Evolutionary conservation across 2,329 filamentous ascomycete genomes (phyloP), one percentile per base, ranked within the genome.

Genomic region (Pseudogymnoascus sp.): DNA sequence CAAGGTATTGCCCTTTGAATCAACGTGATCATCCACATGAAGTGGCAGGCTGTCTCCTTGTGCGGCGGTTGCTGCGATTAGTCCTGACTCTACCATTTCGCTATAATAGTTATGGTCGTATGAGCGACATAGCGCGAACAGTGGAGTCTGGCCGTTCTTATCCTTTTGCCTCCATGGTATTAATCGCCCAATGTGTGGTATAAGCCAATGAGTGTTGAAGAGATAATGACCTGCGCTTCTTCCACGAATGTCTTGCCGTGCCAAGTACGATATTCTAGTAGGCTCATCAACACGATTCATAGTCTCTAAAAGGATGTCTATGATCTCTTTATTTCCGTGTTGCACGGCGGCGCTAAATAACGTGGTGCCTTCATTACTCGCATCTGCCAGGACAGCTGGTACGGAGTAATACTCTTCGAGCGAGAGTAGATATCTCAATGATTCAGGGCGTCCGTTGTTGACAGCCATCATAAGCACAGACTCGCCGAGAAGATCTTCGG

Each of bases 61-160:
- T 2, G 86, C 83, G 62, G 79, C 75, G 61, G 86, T 87, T 2
- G 94, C 92, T 49, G 89, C 85, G 33, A 85, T 80, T 38, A 99
- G 78, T 4, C 90, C 94, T 64, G 87, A 84, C 67, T 90, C 86
- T 0, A 99, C 90, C 94, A 99, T 97, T 55, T 81, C 79, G 61
- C 85, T 84, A 75, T 99, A 99, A 68, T 92, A 82, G 1, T 86
- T 82, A 73, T 99, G 92, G 71, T 99, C 94, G 71, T 99, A 99
- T 0, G 92, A 97, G 68, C 94, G 86, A 73, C 92, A 97, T 0
- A 97, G 80, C 1, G 94, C 94, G 73, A 99, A 97, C 7, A 99
- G 78, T 1, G 94, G 95, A n/a, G 95, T 99, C 75, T 97, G 94
- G 0, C 94, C 94, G 71, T 97, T 97, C 73, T 92, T 95, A 75